Evolutionary conservation across 495 filamentous ascomycete species (phyloP).

Genomic region (Polyplosphaeria fusca): DNA sequence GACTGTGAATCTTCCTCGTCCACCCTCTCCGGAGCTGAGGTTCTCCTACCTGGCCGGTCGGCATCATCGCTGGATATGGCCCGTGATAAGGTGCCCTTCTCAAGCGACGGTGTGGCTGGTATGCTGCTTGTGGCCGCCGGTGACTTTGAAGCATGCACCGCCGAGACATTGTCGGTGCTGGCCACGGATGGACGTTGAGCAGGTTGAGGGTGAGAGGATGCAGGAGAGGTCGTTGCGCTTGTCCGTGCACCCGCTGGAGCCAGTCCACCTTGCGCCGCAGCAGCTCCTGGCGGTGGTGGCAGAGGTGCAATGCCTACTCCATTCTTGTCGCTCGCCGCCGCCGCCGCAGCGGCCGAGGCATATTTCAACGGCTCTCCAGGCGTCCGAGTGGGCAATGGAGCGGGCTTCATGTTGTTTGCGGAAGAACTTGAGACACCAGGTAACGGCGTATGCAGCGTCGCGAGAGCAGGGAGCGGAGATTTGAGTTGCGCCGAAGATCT

Average conservation of each 20-base stretch:
- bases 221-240: slow-evolving; percentile 45
- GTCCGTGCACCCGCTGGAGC: slow-evolving; percentile 34
- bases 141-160: slow-evolving; percentile 46
- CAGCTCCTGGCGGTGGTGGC: slow-evolving; percentile 75
- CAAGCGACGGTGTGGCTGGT: slow-evolving; percentile 46
- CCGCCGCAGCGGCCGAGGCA: slow-evolving; percentile 91
- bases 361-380: slow-evolving; percentile 92
- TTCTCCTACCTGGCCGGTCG: slow-evolving; percentile 14
- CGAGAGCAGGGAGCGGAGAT: slow-evolving; percentile 83
- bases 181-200: slow-evolving; percentile 45
- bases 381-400: slow-evolving; percentile 75
- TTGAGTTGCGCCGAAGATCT: slow-evolving; percentile 89
- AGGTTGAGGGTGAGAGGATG: slow-evolving; percentile 53
- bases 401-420: slow-evolving; percentile 76
- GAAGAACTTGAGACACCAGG: slow-evolving; percentile 57
- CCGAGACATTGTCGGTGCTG: slow-evolving; percentile 43
- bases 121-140: slow-evolving; percentile 43
- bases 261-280: slow-evolving; percentile 33
- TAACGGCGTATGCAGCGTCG: slow-evolving; percentile 72
- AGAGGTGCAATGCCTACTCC: slow-evolving; percentile 87
- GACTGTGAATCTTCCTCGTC: slow-evolving; percentile 34
- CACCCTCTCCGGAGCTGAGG: slow-evolving; percentile 12
- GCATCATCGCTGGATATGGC: slow-evolving; percentile 33
- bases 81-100: slow-evolving; percentile 45
- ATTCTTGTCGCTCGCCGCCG: slow-evolving; percentile 85